Conservation (phyloP, 768 basidiomycete genomes). For the Gyrodon lividus region DNA sequence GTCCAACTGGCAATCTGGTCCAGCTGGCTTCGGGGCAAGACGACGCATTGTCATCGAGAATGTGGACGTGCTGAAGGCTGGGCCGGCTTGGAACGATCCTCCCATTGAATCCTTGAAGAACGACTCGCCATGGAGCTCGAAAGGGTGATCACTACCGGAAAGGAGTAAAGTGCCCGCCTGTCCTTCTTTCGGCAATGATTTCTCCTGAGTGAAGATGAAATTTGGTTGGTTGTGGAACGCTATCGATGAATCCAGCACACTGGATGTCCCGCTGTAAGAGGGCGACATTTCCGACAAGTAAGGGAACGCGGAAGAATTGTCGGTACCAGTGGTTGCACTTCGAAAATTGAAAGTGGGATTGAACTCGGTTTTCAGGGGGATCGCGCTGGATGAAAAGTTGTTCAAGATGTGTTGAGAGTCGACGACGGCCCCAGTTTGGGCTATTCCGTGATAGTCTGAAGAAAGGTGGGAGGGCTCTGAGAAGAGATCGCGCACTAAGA, state of each 20-base stretch:
- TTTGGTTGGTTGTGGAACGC: conserved; percentile 7
- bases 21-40: conserved; percentile 30
- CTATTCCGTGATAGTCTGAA: conserved; percentile 9
- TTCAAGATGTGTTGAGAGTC: conserved; percentile 11
- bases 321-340: not conserved
- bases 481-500: conserved; percentile 26
- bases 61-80: conserved; percentile 15
- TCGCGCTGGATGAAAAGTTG: conserved; percentile 7
- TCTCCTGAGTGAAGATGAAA: conserved; percentile 5
- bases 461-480: conserved; percentile 20
- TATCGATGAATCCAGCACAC: conserved; percentile 4
- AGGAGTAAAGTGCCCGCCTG: not conserved
- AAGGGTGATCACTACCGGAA: conserved; percentile 10
- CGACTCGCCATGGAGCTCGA: conserved; percentile 12
- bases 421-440: not conserved
- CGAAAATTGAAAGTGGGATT: conserved; percentile 8
- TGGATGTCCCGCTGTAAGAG: not conserved
- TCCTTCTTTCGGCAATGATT: conserved; percentile 11
- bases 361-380: conserved; percentile 14
- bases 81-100: conserved; percentile 7
- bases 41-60: conserved; percentile 34
- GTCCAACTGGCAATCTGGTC: conserved; percentile 19
- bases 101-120: conserved; percentile 15
- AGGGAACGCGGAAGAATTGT: conserved; percentile 6
- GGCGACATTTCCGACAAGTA: conserved; percentile 6